Percentiles rank a stretch among this genome's conserved stretches.
Conservation (phyloP, 139 green algal genomes). For the Desmodesmus armatus region DNA sequence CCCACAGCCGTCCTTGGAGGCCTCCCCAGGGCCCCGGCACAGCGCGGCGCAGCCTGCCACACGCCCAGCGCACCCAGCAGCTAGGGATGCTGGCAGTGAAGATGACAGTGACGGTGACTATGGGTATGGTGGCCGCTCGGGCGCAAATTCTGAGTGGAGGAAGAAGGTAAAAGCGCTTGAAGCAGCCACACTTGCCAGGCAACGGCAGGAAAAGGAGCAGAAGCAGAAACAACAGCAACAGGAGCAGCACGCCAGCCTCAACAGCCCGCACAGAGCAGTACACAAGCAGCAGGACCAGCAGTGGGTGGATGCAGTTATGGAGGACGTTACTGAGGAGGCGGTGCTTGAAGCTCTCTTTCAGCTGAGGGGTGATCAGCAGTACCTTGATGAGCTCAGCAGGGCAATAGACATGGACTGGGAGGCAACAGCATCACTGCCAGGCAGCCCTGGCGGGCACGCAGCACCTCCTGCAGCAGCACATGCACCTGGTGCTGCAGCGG, state of each 20-base stretch:
- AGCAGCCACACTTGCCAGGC: too few species aligned
- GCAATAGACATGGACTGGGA: conserved; percentile 38
- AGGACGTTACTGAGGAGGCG: background rate
- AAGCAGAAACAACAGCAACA: background rate
- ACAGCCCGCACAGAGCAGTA: background rate
- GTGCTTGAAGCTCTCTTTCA: background rate
- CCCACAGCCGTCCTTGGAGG: too few species aligned
- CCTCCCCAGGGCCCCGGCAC: too few species aligned
- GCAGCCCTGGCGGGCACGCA: background rate
- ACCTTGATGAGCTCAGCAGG: conserved; percentile 10
- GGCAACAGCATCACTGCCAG: background rate
- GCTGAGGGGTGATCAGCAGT: conserved; percentile 20
- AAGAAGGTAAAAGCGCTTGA: too few species aligned
- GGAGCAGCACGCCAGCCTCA: background rate
- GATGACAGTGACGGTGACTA: background rate
- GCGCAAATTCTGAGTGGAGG: too few species aligned
- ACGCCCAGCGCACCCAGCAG: background rate
- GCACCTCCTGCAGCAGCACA: conserved; percentile 29
- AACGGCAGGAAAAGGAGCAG: background rate
- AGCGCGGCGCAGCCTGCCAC: background rate
- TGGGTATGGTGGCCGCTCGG: too few species aligned
- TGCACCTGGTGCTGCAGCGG: too few species aligned
- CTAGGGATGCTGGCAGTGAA: background rate
- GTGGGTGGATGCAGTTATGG: background rate
- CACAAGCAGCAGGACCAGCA: background rate